A percentile compares a stretch with the other conserved stretches of the same genome.
Evolutionary conservation across 176 grass and related monocot genomes (phyloP).

Genomic region (Triticum monococcum): DNA sequence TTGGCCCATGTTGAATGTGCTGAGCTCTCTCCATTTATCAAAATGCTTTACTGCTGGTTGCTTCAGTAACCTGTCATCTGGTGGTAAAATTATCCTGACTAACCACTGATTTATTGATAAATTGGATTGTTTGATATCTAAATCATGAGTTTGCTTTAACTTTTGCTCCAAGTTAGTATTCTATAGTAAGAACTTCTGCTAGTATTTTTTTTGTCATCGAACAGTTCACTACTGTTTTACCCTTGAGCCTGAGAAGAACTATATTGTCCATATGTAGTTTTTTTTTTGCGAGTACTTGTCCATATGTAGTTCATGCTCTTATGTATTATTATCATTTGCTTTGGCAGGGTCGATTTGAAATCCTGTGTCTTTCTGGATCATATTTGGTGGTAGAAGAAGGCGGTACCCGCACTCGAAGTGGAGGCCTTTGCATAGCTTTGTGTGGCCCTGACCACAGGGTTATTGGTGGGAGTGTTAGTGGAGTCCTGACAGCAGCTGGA

Average conservation of each 20-base stretch:
- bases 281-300: no score
- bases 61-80: neutral
- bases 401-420: constrained; percentile 56
- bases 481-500: constrained; percentile 73
- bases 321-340: constrained; percentile 19
- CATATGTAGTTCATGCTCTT: neutral
- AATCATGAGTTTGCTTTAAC: neutral
- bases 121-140: neutral
- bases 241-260: neutral
- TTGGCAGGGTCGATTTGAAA: constrained; percentile 89
- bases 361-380: constrained; percentile 88
- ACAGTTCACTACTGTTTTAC: neutral
- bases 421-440: constrained; percentile 80
- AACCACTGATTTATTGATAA: neutral
- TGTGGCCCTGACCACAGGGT: constrained; percentile 74
- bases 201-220: neutral
- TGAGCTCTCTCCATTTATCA: neutral
- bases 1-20: neutral
- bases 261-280: neutral
- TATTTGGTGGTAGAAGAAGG: constrained; percentile 71
- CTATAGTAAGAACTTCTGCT: neutral
- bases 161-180: neutral
- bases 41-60: neutral
- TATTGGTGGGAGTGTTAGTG: constrained; percentile 79
- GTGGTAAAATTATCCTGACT: neutral